Evolutionary conservation across 495 filamentous ascomycete genomes (phyloP), one percentile per base, ranked within the genome.

Genomic region (Hypomontagnella submonticulosa): DNA sequence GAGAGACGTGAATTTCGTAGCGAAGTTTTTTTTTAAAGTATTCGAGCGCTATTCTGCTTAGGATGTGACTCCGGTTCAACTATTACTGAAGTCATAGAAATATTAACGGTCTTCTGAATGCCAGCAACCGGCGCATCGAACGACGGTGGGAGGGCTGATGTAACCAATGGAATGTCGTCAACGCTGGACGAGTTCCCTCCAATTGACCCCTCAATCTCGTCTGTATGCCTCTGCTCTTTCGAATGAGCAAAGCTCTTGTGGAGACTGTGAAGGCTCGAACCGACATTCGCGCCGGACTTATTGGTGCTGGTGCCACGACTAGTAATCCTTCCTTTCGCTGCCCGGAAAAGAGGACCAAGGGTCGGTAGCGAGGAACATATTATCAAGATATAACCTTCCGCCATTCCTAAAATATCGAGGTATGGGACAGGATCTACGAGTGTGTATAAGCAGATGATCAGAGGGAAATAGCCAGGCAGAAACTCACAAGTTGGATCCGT

Each of bases 311-410:
- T n/a, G 19, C 46, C 61, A 16, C 51, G 52, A 18, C 61, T 65
- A 1, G 69, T 69, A 30, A 72, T 37, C 42, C 62, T 72, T 2
- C 60, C 50, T 33, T 64, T 70, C 37, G 60, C 44, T 1, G 58
- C 48, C 4, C 70, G 57, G 59, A 70, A 57, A 4, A 72, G 57
- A 7, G 70, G 67, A 2, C 70, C 70, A 2, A 72, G 63, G 15
- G 70, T 68, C 3, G 70, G 70, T 12, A 72, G 67, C 3, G 70
- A 72, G 15, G 70, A 66, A n/a, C 67, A 66, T 38, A 72, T 72
- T 20, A 72, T 72, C 11, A 72, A 47, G 9, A 72, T 64, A 42
- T 66, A 66, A 33, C 70, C 70, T 54, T 72, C 70, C 18, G 67
- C 53, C 57, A 72, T 66, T 23, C 67, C 70, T 30, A 72, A 42